These are phyloP conservation scores for Leccinum olivaceopallidum DNA, from an alignment of 768 basidiomycete genomes.

Conservation along the genomic window DNA sequence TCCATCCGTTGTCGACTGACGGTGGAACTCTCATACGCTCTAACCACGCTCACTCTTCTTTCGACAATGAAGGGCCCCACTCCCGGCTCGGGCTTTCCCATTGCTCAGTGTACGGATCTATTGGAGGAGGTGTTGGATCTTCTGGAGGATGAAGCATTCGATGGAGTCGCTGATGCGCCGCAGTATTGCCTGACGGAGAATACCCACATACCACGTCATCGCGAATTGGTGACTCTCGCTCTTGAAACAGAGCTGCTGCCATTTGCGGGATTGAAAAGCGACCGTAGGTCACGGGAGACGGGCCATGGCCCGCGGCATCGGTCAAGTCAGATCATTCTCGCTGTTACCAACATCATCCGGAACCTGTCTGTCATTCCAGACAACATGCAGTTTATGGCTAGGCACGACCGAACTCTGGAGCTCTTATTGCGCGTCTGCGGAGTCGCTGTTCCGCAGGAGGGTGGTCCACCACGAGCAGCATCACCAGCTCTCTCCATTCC, in stretches of 20 bases:
- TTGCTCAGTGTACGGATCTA: constrained; percentile 75
- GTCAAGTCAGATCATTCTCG: constrained; percentile 60
- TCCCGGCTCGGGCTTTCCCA: constrained; percentile 63
- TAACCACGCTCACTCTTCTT: constrained; percentile 83
- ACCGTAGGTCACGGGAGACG: constrained; percentile 51
- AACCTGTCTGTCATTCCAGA: constrained; percentile 79
- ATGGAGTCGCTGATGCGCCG: constrained; percentile 38
- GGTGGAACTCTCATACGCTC: constrained; percentile 83
- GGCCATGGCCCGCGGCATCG: constrained; percentile 61
- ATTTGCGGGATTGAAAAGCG: constrained; percentile 54
- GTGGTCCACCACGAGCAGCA: constrained; percentile 39
- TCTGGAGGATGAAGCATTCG: constrained; percentile 80
- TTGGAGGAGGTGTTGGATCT: constrained; percentile 87
- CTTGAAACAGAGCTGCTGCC: constrained; percentile 57
- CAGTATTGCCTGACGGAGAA: constrained; percentile 31
- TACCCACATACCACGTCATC: constrained; percentile 57
- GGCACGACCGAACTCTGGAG: constrained; percentile 62
- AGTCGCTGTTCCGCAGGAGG: constrained; percentile 38
- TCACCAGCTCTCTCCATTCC: constrained; percentile 65
- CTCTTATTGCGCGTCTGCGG: constrained; percentile 69
- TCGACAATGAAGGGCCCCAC: constrained; percentile 72
- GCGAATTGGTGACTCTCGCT: constrained; percentile 58
- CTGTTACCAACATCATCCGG: constrained; percentile 77
- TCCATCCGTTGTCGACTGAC: constrained; percentile 84
- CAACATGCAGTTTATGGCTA: constrained; percentile 67